Evolutionary conservation across 805 yeast genomes (phyloP), one percentile per base, ranked within the genome.

Genomic region (Suhomyces tanzawaensis): DNA sequence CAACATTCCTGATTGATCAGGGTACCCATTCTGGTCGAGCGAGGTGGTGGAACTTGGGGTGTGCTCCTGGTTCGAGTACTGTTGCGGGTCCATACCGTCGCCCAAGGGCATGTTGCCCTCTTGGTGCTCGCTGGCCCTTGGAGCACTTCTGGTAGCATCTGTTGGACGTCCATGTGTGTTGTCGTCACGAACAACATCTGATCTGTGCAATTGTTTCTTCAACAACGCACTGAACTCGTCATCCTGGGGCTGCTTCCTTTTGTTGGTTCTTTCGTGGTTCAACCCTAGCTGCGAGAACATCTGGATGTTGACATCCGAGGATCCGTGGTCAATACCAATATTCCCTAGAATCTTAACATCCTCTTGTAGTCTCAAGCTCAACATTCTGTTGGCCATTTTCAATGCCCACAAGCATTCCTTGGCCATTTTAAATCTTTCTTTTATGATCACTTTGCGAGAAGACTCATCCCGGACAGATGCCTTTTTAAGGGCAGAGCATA

Each of bases 391-490:
- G 41, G 77, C 58, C 65, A 72, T 74, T 44, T 76, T 77, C 29
- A 80, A 48, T 2, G 75, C 78, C 85, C 85, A 80, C n/a, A 76
- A 48, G 48, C 82, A 76, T 51, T 79, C 85, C 30, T 69, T 64
- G 9, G 72, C 74, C 85, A 79, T 79, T 36, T 60, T 64, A 47
- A 66, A 69, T 28, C 74, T 47, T 37, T 57, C 61, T 27, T 53
- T 49, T 30, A 57, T 48, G 8, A 67, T 39, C 4, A 57, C 45
- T 33, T 56, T 58, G 6, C 32, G 28, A 8, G 68, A 65, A 47
- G 60, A 41, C 7, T 48, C 53, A 36, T 58, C 54, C 17, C 52
- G 45, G 4, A 69, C 66, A 23, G 67, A 51, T 18, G 71, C 48
- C 22, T 53, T 58, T 42, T 47, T 62, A 13, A 54, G 41, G 9